Evolutionary conservation across 139 green algal genomes (phyloP).

Genomic region (Edaphochlamys debaryana): DNA sequence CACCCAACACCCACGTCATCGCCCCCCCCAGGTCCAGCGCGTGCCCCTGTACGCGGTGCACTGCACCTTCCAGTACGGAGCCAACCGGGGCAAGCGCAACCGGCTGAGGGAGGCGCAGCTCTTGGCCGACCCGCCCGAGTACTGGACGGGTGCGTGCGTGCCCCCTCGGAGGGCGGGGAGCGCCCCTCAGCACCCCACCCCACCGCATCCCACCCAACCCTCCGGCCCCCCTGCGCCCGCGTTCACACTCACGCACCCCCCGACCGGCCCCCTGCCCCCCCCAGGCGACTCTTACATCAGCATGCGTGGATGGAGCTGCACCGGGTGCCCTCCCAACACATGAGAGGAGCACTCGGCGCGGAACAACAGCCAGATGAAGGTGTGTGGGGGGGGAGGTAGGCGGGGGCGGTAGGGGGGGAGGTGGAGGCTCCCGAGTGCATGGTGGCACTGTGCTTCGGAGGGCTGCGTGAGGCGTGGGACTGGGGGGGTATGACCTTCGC

Average conservation of each 20-base stretch:
- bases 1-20: neutral
- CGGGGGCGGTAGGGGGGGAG: too few species aligned
- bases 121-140: conserved; percentile 55
- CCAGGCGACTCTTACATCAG: conserved; percentile 46
- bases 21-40: conserved; percentile 41
- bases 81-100: conserved; percentile 66
- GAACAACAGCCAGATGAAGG: conserved; percentile 28
- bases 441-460: neutral
- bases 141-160: conserved; percentile 45
- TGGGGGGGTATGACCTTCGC: neutral
- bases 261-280: neutral
- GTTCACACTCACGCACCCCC: neutral
- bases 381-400: neutral
- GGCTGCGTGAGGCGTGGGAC: neutral
- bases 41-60: conserved; percentile 76
- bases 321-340: conserved; percentile 22
- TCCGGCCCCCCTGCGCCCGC: neutral
- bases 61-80: conserved; percentile 79
- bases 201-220: neutral
- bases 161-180: too few species aligned
- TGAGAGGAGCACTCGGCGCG: neutral
- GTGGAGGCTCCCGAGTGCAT: too few species aligned
- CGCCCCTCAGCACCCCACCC: neutral
- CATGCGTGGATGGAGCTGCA: conserved; percentile 40
- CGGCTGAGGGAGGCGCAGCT: conserved; percentile 63